Evolutionary conservation across 176 grass and related monocot genomes (phyloP).

Genomic region (Saccharum officinarum): DNA sequence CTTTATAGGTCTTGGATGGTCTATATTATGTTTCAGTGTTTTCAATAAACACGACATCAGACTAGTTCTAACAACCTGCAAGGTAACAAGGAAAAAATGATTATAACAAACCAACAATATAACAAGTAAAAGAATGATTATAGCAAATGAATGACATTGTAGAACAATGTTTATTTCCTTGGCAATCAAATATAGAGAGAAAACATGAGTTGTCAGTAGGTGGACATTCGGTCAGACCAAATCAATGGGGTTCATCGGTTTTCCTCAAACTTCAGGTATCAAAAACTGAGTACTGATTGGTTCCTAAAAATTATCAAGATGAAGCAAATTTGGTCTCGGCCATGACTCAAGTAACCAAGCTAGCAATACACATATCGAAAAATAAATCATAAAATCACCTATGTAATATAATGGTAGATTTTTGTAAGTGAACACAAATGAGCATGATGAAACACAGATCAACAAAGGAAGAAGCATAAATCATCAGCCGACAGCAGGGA

Average conservation of each 20-base stretch:
- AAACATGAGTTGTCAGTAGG: not conserved
- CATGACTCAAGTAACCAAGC: too few species aligned
- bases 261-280: too few species aligned
- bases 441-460: too few species aligned
- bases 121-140: not conserved
- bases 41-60: slow-evolving; percentile 94
- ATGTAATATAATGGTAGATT: too few species aligned
- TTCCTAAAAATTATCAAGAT: too few species aligned
- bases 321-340: too few species aligned
- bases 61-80: slow-evolving; percentile 88
- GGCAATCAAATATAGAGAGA: not conserved
- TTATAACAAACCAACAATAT: not conserved
- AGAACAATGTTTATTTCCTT: slow-evolving; percentile 14
- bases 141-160: not conserved
- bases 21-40: slow-evolving; percentile 96
- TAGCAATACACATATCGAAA: too few species aligned
- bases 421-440: too few species aligned
- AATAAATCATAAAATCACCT: too few species aligned
- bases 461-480: too few species aligned
- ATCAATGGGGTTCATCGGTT: not conserved
- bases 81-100: slow-evolving; percentile 29
- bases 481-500: not conserved
- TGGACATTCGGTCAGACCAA: not conserved
- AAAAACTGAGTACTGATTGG: too few species aligned
- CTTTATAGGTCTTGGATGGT: slow-evolving; percentile 96